Percentiles rank a stretch among this genome's conserved stretches.
These are phyloP conservation scores for Cucurbita maxima DNA, from an alignment of 306 rosid species.

Conservation along the genomic window DNA sequence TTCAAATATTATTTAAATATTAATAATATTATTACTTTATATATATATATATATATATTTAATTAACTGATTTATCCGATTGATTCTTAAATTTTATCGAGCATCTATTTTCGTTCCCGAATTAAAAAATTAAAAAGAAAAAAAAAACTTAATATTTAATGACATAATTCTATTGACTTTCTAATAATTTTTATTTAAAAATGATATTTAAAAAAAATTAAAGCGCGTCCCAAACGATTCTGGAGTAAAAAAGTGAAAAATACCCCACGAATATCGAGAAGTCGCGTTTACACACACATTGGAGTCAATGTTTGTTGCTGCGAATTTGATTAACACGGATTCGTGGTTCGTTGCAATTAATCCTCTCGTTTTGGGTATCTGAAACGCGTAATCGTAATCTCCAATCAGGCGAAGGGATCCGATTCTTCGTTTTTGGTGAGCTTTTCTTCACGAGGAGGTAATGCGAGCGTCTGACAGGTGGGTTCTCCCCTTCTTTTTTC, in stretches of 20 bases:
- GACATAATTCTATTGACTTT: too few species aligned
- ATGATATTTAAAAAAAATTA: too few species aligned
- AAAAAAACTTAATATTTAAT: too few species aligned
- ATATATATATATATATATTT: too few species aligned
- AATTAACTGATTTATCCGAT: too few species aligned
- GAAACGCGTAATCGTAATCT: not conserved
- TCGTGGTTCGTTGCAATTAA: not conserved
- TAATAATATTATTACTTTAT: too few species aligned
- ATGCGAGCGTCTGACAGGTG: slow-evolving; percentile 1
- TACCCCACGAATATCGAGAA: not conserved
- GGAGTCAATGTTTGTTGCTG: not conserved
- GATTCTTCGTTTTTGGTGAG: not conserved
- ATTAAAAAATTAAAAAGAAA: too few species aligned
- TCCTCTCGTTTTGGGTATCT: not conserved
- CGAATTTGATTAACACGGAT: not conserved
- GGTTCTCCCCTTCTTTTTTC: not conserved
- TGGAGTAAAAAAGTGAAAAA: not conserved
- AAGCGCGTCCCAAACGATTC: too few species aligned
- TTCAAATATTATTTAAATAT: too few species aligned
- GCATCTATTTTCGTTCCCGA: too few species aligned
- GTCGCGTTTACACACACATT: not conserved
- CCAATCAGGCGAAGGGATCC: not conserved
- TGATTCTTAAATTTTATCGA: too few species aligned
- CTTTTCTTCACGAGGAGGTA: not conserved
- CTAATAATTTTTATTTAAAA: too few species aligned